Base-by-base conservation (phyloP, 1,284 basidiomycete genomes). In the Apiotrichum domesticum region DNA sequence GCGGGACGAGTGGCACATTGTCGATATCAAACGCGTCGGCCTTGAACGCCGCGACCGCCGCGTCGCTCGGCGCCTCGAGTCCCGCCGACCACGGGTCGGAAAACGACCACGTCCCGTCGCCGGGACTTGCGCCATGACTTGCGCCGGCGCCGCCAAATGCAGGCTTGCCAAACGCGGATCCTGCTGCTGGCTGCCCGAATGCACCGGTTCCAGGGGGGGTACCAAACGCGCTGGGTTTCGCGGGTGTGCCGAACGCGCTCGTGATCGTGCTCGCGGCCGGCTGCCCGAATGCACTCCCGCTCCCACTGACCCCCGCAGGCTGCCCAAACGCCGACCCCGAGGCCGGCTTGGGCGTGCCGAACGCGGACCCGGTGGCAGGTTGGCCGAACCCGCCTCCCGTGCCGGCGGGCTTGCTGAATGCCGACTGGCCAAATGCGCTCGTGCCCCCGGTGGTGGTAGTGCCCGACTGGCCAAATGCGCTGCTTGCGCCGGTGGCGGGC, bases 1-100 rank as follows among this genome's bases (percentile, higher is more conserved):
- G 90, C 48, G 87, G 80, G 78, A 84, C 84, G 50, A 88, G 83
- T 0, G 90, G 90, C 29, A 93, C 82, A 58, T 82, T 80, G 9
- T 84, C 86, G 82, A 85, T 84, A 63, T 83, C 83, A 66, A 90
- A 92, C 73, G 72, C 81, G 51, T 79, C 76, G 10, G 76, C 79
- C 66, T 78, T 73, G 68, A 89, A 92, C 42, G 85, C 83, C 13
- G 81, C 80, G 63, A 82, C 69, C 47, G 80, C 83, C 32, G 73
- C 74, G 42, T 79, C 75, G 3, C 51, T 53, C 35, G 68, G 37
- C 47, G 62, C 69, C 9, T 35, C 41, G 21, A 72, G 49, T 1
- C 55, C 50, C 35, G 58, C 66, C 5, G 63, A 63, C 73, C 73
- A 75, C 2, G 73, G 71, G 61, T 75, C 73, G 46, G 70, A 68